phyloP scores from a whole-genome alignment of 106 monocot genomes.

The Acorus calamus region DNA sequence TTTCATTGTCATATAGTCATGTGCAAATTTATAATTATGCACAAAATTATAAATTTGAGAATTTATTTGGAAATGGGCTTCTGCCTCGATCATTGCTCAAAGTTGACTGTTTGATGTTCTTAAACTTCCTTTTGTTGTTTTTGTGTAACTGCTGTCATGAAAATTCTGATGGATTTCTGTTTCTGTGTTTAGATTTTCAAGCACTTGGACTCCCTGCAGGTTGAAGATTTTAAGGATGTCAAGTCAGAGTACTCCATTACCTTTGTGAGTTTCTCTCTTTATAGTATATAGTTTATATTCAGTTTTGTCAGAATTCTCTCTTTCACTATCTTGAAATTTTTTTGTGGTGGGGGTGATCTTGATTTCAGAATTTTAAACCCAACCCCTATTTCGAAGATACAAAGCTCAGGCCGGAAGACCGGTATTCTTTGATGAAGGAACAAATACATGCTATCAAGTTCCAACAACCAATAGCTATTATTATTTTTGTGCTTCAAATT shows the following conservation, averaged over 20 bases:
- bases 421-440: conserved; percentile 52
- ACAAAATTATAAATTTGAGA: too few relatives aligned
- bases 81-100: too few relatives aligned
- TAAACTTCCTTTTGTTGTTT: too few relatives aligned
- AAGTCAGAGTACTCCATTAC: conserved; percentile 84
- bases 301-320: background rate
- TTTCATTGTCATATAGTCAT: too few relatives aligned
- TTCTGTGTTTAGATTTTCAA: conserved; percentile 57
- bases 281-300: background rate
- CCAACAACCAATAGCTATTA: too few relatives aligned
- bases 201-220: conserved; percentile 63
- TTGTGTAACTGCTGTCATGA: background rate
- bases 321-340: background rate
- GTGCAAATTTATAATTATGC: too few relatives aligned
- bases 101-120: too few relatives aligned
- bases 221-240: conserved; percentile 83
- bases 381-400: conserved; percentile 77
- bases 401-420: conserved; percentile 52
- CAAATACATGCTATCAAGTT: conserved; percentile 3
- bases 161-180: background rate
- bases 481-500: too few relatives aligned
- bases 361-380: conserved; percentile 46
- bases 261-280: conserved; percentile 37
- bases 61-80: background rate
- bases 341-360: background rate